Percentiles rank a stretch among this genome's conserved stretches.
These are phyloP conservation scores for Naematelia encephala DNA, from an alignment of 768 basidiomycete species.

Conservation along the genomic window DNA sequence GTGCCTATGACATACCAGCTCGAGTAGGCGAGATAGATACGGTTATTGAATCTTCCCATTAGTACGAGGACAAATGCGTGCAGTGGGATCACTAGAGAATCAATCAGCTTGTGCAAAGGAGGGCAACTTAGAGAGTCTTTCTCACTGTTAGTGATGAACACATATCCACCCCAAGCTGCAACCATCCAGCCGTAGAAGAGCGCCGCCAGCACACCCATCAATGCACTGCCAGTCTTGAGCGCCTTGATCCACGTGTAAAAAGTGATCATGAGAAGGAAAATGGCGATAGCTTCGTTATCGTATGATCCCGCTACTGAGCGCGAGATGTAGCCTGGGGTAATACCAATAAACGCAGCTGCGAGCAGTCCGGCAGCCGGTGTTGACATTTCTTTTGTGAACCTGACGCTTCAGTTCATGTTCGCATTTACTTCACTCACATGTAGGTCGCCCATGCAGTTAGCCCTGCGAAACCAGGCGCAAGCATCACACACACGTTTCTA, in stretches of 20 bases:
- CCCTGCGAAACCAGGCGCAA: constrained; percentile 95
- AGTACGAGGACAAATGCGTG: constrained; percentile 90
- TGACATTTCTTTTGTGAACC: constrained; percentile 96
- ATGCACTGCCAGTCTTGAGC: constrained; percentile 85
- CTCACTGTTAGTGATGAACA: constrained; percentile 92
- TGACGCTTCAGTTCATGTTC: constrained; percentile 44
- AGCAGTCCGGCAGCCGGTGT: constrained; percentile 92
- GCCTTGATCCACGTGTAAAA: constrained; percentile 98
- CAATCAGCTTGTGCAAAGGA: neutral
- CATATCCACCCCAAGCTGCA: constrained; percentile 98
- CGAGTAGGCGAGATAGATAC: constrained; percentile 91
- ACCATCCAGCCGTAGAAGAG: constrained; percentile 99
- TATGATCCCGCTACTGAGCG: constrained; percentile 98
- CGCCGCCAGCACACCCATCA: constrained; percentile 84
- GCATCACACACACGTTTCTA: constrained; percentile 89
- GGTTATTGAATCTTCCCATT: constrained; percentile 90
- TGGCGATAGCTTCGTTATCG: constrained; percentile 99
- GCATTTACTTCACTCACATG: constrained; percentile 59
- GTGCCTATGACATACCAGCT: constrained; percentile 99
- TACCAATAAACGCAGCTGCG: constrained; percentile 96
- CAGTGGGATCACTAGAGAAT: constrained; percentile 72
- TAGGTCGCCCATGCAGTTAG: constrained; percentile 96
- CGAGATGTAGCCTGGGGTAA: constrained; percentile 95
- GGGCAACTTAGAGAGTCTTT: neutral
- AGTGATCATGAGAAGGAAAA: constrained; percentile 99